Conservation (phyloP, 257 asterid genomes). For the Penstemon newberryi region DNA sequence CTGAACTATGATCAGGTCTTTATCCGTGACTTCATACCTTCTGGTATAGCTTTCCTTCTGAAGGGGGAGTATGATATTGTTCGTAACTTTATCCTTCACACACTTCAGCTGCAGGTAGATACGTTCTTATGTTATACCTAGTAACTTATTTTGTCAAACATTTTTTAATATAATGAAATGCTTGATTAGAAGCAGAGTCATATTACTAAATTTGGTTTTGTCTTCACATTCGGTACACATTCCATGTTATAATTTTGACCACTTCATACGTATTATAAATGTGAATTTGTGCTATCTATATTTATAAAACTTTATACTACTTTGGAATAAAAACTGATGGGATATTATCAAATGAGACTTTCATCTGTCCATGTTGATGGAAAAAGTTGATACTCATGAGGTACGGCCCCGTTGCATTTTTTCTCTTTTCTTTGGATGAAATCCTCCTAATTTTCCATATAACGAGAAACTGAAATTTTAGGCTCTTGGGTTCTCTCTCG, state of each 20-base stretch:
- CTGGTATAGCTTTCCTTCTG: conserved; percentile 73
- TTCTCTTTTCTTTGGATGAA: not conserved
- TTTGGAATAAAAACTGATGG: not conserved
- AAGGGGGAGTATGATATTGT: conserved; percentile 77
- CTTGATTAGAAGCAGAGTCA: not conserved
- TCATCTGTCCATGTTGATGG: not conserved
- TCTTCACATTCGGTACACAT: not conserved
- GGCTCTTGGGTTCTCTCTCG: not conserved
- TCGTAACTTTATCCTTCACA: conserved; percentile 73
- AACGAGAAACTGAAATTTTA: not conserved
- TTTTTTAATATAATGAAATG: not conserved
- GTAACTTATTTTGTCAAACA: not conserved
- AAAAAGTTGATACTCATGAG: not conserved
- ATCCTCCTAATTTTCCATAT: not conserved
- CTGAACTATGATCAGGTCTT: conserved; percentile 76
- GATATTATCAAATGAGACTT: not conserved
- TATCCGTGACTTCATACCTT: conserved; percentile 73
- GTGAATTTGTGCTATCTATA: not conserved
- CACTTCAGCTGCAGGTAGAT: conserved; percentile 76
- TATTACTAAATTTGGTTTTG: too few species aligned
- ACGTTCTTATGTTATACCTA: conserved; percentile 14
- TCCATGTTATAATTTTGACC: not conserved
- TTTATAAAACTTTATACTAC: not conserved
- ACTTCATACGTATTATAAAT: not conserved
- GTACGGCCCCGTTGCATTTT: too few species aligned